phyloP scores from a whole-genome alignment of 352 stramenopile genomes.

The Pythium brachiatum region DNA sequence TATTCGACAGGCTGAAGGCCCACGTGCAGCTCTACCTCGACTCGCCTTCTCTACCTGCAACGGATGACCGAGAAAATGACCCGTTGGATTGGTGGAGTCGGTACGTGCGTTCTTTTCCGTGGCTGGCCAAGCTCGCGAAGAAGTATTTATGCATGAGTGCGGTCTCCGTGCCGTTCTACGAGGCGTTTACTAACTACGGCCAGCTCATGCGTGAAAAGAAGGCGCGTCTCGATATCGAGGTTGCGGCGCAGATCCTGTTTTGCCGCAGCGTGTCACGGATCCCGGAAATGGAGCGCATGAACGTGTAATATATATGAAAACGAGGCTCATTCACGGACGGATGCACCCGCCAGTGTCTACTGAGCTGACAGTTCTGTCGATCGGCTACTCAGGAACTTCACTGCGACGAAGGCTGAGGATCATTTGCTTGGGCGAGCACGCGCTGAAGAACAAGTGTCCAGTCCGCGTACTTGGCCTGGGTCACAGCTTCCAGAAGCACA shows the following conservation, averaged over 20 bases:
- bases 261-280: constrained; percentile 75
- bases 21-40: constrained; percentile 75
- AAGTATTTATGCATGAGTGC: constrained; percentile 79
- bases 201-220: constrained; percentile 81
- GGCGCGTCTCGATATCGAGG: constrained; percentile 70
- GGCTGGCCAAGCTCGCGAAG: constrained; percentile 63
- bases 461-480: constrained; percentile 22
- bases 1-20: constrained; percentile 54
- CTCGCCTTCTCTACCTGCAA: constrained; percentile 57
- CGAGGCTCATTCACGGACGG: neutral
- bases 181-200: constrained; percentile 77
- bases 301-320: constrained; percentile 35
- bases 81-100: constrained; percentile 83
- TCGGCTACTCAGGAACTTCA: neutral
- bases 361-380: neutral
- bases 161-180: constrained; percentile 68
- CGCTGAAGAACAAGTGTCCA: constrained; percentile 22
- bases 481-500: constrained; percentile 24
- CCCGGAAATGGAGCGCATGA: constrained; percentile 83
- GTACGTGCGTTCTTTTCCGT: constrained; percentile 66
- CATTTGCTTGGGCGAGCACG: constrained; percentile 1
- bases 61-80: constrained; percentile 70
- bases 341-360: neutral
- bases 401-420: neutral
- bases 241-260: constrained; percentile 76